Evolutionary conservation across 1,284 basidiomycete genomes (phyloP), one percentile per base, ranked within the genome.

Genomic region (Pseudozyma sp.): DNA sequence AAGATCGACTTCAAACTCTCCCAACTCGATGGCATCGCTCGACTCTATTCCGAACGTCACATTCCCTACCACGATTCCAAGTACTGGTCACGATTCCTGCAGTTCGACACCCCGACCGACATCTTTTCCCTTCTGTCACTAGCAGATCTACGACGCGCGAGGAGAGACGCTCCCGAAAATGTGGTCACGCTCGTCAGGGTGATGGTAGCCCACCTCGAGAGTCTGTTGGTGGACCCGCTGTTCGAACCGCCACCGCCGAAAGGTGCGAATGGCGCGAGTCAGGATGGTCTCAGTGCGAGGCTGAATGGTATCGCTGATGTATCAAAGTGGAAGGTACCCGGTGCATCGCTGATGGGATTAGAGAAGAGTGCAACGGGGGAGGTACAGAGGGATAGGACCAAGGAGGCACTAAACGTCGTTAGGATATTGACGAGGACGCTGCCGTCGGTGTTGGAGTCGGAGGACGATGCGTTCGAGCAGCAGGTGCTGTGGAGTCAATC

Each of bases 381-480:
- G 11, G 60, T 60, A 3, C 47, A 56, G 14, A 68, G 81, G 10
- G 73, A 83, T 44, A 53, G 81, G 3, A 47, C 54, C 1, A 76
- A 61, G 42, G 81, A 84, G 55, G 80, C 72, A 6, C 68, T 84
- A 34, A 84, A 84, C 44, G 81, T 79, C 57, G 52, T 74, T 46
- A 55, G 82, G 5, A 75, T 84, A 24, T 66, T 84, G 7, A 77
- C 80, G 7, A 66, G 82, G 8, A 60, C 80, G 1, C 33, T 84
- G 17, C 81, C 82, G 1, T 68, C 79, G 5, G 52, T 84, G 9
- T 53, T 75, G 67, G 71, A 75, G 44, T 42, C 50, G 31, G 46
- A 65, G 3, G 59, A 70, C 34, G 29, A 51, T 3, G 31, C 44
- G 1, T 71, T 77, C 19, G 78, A 81, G 55, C 39, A 56, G 1